These are phyloP conservation scores for Colletotrichum sp. DNA, from an alignment of 2,329 filamentous ascomycete species.

Conservation along the genomic window DNA sequence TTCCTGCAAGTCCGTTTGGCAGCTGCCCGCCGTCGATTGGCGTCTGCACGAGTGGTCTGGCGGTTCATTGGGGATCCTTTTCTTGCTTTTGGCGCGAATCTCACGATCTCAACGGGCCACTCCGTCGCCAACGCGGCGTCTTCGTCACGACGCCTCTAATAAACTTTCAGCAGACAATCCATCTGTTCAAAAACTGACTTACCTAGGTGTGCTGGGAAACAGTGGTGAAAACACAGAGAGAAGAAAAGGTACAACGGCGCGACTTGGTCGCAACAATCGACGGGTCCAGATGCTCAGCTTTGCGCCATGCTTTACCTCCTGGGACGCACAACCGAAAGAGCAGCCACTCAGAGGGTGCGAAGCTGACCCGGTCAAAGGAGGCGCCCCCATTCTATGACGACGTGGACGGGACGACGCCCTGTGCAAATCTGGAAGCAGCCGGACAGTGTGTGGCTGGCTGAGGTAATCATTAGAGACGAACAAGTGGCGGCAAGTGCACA, in stretches of 20 bases:
- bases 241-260: background rate
- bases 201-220: background rate
- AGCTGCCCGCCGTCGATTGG: background rate
- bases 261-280: background rate
- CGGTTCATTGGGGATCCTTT: background rate
- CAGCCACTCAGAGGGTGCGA: background rate
- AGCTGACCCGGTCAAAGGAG: slow-evolving; percentile 3
- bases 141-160: background rate
- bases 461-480: background rate
- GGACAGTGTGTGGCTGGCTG: background rate
- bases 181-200: background rate
- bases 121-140: background rate
- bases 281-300: background rate
- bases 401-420: background rate
- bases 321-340: background rate
- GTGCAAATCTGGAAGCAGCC: background rate
- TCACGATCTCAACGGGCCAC: background rate
- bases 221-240: background rate
- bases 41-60: background rate
- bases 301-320: slow-evolving; percentile 1
- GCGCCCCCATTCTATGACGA: slow-evolving; percentile 16
- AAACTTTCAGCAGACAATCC: background rate
- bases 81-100: background rate
- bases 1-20: background rate
- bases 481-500: background rate